These are phyloP conservation scores for Oldenlandia corymbosa DNA, from an alignment of 257 asterid genomes.

Conservation along the genomic window DNA sequence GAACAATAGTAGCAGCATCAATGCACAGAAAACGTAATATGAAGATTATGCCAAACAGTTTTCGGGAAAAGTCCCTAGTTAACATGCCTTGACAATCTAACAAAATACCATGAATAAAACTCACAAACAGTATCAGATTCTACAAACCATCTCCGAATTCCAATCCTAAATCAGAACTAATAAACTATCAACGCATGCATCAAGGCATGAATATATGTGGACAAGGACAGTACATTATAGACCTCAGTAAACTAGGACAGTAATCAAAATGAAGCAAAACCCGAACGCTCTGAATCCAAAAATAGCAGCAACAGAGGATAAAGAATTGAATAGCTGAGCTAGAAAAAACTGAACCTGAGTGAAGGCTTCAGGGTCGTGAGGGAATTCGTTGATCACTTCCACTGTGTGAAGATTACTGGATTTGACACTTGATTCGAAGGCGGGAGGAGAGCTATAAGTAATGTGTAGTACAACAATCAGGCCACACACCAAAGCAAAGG, in stretches of 20 bases:
- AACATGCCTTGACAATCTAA: no score
- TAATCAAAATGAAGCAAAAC: neutral
- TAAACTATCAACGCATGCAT: neutral
- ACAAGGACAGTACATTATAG: neutral
- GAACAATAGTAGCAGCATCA: constrained; percentile 6
- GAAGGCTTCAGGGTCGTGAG: constrained; percentile 80
- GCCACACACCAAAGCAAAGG: constrained; percentile 27
- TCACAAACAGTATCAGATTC: neutral
- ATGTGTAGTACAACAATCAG: constrained; percentile 25
- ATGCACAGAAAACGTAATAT: neutral
- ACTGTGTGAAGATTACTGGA: constrained; percentile 40
- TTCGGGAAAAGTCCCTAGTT: no score
- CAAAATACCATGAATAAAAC: no score
- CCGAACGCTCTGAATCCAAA: neutral
- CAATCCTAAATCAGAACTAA: neutral
- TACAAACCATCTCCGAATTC: neutral
- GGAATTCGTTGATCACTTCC: constrained; percentile 66
- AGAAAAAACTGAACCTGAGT: constrained; percentile 58
- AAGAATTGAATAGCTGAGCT: neutral
- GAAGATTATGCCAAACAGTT: neutral
- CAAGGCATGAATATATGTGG: neutral
- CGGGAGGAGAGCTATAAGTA: constrained; percentile 29
- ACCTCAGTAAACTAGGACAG: neutral
- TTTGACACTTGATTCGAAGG: constrained; percentile 20
- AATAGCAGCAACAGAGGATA: neutral